These are phyloP conservation scores for Acer campestre DNA, from an alignment of 345 rosid species.

Conservation along the genomic window DNA sequence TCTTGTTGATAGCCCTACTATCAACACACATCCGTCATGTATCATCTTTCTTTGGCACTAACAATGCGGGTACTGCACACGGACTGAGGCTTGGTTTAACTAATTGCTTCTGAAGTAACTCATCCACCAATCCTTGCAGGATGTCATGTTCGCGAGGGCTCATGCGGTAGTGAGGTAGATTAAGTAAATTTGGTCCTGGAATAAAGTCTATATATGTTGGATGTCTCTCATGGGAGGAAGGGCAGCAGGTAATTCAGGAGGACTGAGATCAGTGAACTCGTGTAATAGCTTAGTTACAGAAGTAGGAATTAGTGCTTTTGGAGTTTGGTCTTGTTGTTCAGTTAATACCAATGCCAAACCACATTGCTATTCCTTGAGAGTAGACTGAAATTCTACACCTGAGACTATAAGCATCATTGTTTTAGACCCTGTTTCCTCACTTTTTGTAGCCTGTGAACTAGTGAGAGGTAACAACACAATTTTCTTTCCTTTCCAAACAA, in stretches of 20 bases:
- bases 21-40: neutral
- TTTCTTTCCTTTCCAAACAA: neutral
- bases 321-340: too few relatives aligned
- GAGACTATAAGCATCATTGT: neutral
- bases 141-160: neutral
- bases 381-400: too few relatives aligned
- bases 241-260: too few relatives aligned
- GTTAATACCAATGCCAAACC: too few relatives aligned
- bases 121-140: neutral
- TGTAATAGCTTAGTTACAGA: neutral
- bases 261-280: too few relatives aligned
- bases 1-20: neutral
- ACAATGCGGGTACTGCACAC: neutral
- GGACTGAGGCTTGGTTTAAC: neutral
- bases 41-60: neutral
- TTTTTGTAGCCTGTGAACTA: too few relatives aligned
- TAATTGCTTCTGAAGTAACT: neutral
- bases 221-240: too few relatives aligned
- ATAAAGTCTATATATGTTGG: neutral
- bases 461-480: neutral
- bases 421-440: too few relatives aligned
- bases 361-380: too few relatives aligned
- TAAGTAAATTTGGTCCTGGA: too few relatives aligned
- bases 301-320: too few relatives aligned
- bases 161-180: too few relatives aligned